Base-by-base conservation (phyloP, 148 eudicot species). In the Diospyros lotus region DNA sequence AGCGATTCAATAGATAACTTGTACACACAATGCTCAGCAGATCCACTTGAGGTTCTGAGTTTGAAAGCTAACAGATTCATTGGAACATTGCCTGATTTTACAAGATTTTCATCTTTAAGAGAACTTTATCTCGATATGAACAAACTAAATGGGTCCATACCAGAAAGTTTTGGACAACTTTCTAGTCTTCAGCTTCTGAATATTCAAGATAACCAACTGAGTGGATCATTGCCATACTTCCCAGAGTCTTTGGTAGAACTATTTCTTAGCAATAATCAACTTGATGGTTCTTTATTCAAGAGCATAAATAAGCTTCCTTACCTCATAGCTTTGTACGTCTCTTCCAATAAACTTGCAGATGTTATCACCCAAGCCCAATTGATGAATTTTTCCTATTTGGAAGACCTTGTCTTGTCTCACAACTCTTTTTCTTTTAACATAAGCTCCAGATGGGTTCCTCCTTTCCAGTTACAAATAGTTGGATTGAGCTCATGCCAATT, bases 261-360 rank as follows among this genome's bases (percentile, higher is more conserved):
- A 28, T 28, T 28, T 28, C 28, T 28, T 28, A 28, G 28, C 28
- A 28, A 28, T 28, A 28, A 28, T 28, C 28, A 28, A 28, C 28
- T 28, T 28, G 28, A 28, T 28, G 28, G 28, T 28, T 28, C 28
- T 28, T 28, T 28, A 28, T 28, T 28, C 28, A 28, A 28, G 28
- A 28, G 28, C 28, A 28, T 28, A 28, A 28, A 28, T 28, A 28
- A 28, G 28, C 28, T 28, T 28, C 28, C 28, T 28, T 28, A 28
- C 28, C 28, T 28, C 28, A 28, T 28, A 28, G 28, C 28, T 28
- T 28, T 28, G 28, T 28, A 28, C 28, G 17, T 67, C 12, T 54
- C 77, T 64, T 48, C 18, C 9, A 84, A 78, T 60, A 81, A 59
- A 2, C 71, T 84, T 0, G 54, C 79, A 75, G 82, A 69, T 11